Conservation (phyloP, 208 protist genomes). For the Crithidia expoeki region DNA sequence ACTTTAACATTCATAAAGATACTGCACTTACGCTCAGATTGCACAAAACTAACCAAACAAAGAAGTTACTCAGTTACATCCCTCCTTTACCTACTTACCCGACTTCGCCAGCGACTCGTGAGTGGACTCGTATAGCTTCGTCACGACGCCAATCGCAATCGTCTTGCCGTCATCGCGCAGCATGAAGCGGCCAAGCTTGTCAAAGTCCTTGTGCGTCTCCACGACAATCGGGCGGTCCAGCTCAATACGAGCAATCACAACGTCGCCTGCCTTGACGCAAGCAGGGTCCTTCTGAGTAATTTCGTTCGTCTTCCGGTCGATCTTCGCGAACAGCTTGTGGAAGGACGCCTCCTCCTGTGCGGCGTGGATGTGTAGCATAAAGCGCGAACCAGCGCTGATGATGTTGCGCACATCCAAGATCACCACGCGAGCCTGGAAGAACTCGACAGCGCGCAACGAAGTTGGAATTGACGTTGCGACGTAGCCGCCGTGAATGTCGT, state of each 20-base stretch:
- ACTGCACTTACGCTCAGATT: too few relatives aligned
- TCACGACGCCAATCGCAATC: constrained; percentile 90
- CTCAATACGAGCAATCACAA: constrained; percentile 92
- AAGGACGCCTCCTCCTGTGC: constrained; percentile 93
- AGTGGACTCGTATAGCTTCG: constrained; percentile 87
- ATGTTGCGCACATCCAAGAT: constrained; percentile 96
- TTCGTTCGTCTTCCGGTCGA: constrained; percentile 94
- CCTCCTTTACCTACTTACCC: constrained; percentile 16
- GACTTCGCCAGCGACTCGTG: constrained; percentile 70
- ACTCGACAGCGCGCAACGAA: constrained; percentile 84
- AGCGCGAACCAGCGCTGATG: constrained; percentile 93
- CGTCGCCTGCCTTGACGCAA: constrained; percentile 93
- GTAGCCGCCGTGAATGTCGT: constrained; percentile 85
- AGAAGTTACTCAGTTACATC: background rate
- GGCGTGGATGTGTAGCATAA: constrained; percentile 96
- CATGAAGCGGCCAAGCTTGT: constrained; percentile 97
- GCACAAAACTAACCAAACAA: background rate
- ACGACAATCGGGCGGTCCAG: constrained; percentile 86
- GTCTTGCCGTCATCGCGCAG: constrained; percentile 95
- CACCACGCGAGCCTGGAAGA: constrained; percentile 95
- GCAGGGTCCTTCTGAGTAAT: constrained; percentile 92
- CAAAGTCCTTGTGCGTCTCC: constrained; percentile 94
- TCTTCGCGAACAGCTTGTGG: constrained; percentile 88
- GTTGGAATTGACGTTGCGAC: constrained; percentile 89
- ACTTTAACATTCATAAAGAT: too few relatives aligned